Evolutionary conservation across 805 yeast genomes (phyloP).

Genomic region (Pichia cephalocereana): DNA sequence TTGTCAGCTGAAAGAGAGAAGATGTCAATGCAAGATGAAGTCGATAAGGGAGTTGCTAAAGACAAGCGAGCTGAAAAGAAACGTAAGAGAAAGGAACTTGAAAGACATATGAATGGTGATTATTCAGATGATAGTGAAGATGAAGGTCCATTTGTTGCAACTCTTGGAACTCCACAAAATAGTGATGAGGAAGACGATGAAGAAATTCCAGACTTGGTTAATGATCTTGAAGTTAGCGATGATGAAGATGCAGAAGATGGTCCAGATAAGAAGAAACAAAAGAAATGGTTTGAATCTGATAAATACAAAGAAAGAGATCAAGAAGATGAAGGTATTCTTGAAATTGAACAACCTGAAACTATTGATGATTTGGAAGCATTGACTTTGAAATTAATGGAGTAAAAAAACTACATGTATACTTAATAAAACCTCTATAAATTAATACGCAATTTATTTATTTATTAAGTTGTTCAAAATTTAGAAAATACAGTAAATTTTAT

Average conservation of each 20-base stretch:
- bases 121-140: slow-evolving; percentile 26
- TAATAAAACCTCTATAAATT: too few relatives aligned
- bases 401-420: not conserved
- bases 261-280: slow-evolving; percentile 28
- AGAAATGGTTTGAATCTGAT: slow-evolving; percentile 41
- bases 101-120: slow-evolving; percentile 39
- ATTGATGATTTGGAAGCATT: slow-evolving; percentile 90
- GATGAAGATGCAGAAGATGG: slow-evolving; percentile 19
- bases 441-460: too few relatives aligned
- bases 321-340: slow-evolving; percentile 37
- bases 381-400: slow-evolving; percentile 38
- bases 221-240: slow-evolving; percentile 5
- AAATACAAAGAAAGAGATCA: slow-evolving; percentile 16
- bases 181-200: slow-evolving; percentile 13
- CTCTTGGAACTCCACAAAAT: slow-evolving; percentile 14
- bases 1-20: slow-evolving; percentile 54
- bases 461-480: not conserved
- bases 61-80: slow-evolving; percentile 81
- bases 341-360: slow-evolving; percentile 81
- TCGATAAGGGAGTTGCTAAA: slow-evolving; percentile 69
- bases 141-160: slow-evolving; percentile 21
- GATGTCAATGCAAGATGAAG: slow-evolving; percentile 65
- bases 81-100: slow-evolving; percentile 75
- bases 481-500: not conserved
- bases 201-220: slow-evolving; percentile 7